Evolutionary conservation across 1,139 yeast genomes (phyloP), one percentile per base, ranked within the genome.

Genomic region (Yamadazyma sp.): DNA sequence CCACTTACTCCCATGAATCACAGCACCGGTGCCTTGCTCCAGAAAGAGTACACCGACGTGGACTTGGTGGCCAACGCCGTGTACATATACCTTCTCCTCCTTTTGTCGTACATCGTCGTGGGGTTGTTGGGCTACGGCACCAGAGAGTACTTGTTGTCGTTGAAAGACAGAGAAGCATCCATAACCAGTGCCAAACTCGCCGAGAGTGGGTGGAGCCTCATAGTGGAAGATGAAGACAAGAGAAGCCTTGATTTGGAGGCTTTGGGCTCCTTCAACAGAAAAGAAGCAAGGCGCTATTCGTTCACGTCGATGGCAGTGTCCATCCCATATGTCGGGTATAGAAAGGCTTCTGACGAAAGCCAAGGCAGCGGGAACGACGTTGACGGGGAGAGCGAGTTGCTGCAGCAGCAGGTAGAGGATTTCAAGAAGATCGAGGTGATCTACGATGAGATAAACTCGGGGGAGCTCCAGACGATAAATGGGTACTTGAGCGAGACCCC

Each of bases 61-160:
- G 59, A 55, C 14, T 38, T 63, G n/a, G 39, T 63, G 3, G 53
- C 66, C n/a, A 61, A 58, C 40, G 51, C 59, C 3, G 46, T 61
- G n/a, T 64, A 63, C 41, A 53, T 62, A 3, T 62, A 63, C 36
- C 39, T 62, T 33, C 42, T 61, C 2, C 38, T 64, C n/a, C 49
- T 62, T 10, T 49, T 61, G 23, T 39, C 39, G 3, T 50, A 54
- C 9, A 45, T 59, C 3, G 55, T 61, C 2, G 5, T 53, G 1
- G 62, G 59, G 2, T 58, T 57, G 0, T 33, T 56, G 1, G 33
- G 50, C 2, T 64, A 61, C 53, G 66, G 58, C 0, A 23, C 57
- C 2, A 46, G 69, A 40, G 69, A 65, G 42, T 62, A 58, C 38
- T 38, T 41, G 15, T 35, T 61, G 2, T 56, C 63, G 2, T 39